Evolutionary conservation across 2,329 filamentous ascomycete species (phyloP).

Genomic region (Claviceps sp.): DNA sequence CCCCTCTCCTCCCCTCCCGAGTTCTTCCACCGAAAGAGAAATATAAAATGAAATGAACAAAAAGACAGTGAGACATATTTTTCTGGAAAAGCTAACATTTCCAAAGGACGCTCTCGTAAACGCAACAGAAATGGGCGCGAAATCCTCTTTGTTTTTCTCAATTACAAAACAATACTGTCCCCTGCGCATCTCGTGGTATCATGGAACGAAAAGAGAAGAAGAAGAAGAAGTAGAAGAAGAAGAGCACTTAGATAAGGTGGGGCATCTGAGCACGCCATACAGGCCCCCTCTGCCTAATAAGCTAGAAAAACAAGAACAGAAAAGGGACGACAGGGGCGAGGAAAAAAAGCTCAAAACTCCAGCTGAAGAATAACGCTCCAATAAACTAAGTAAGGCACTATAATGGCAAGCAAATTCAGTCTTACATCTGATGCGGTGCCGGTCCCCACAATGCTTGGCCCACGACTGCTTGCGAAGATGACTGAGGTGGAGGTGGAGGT

Average conservation of each 20-base stretch:
- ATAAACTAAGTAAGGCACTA: neutral
- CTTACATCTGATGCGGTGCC: neutral
- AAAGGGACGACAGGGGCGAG: neutral
- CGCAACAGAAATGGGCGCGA: too few relatives aligned
- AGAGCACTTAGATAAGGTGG: neutral
- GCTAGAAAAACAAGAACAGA: neutral
- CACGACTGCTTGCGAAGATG: constrained; percentile 3
- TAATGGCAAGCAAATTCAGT: neutral
- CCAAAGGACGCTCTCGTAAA: too few relatives aligned
- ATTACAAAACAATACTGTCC: neutral
- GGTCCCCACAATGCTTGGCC: constrained; percentile 9
- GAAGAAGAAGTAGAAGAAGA: neutral
- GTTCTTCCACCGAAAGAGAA: too few relatives aligned
- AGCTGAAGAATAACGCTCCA: neutral
- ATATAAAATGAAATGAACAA: too few relatives aligned
- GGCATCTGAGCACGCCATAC: neutral
- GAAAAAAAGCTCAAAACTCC: neutral
- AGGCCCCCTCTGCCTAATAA: neutral
- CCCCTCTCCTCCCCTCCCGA: too few relatives aligned
- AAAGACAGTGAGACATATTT: too few relatives aligned
- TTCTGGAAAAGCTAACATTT: too few relatives aligned
- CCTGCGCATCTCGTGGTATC: constrained; percentile 1
- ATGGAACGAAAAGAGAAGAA: neutral
- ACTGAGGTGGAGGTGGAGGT: neutral
- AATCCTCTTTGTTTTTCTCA: too few relatives aligned